Evolutionary conservation across 352 stramenopile species (phyloP).

Genomic region (Globisporangium barbulae): DNA sequence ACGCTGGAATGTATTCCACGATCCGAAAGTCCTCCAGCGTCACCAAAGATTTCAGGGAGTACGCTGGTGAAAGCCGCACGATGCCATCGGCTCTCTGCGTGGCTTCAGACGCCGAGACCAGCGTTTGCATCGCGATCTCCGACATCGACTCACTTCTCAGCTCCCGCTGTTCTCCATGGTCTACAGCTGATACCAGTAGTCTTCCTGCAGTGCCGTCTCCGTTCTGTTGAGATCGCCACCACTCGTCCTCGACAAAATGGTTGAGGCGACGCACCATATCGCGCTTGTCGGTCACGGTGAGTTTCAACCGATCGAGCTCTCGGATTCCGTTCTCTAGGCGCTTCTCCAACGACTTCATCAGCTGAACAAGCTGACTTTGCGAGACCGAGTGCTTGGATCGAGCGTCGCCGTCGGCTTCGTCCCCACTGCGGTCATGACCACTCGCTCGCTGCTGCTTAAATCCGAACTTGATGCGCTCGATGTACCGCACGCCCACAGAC

Average conservation of each 20-base stretch:
- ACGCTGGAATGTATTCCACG: slow-evolving; percentile 33
- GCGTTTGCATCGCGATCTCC: slow-evolving; percentile 6
- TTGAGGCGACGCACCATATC: slow-evolving; percentile 29
- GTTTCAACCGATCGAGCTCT: slow-evolving; percentile 35
- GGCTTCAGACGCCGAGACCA: slow-evolving; percentile 3
- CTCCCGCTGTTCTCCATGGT: neutral
- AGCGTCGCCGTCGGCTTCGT: neutral
- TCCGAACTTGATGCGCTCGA: slow-evolving; percentile 58
- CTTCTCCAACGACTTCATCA: slow-evolving; percentile 39
- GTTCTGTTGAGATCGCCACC: slow-evolving; percentile 16
- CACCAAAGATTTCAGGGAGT: neutral
- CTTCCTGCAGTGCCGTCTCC: neutral
- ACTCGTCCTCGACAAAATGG: slow-evolving; percentile 29
- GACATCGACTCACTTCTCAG: neutral
- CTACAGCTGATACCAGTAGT: neutral
- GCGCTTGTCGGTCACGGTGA: slow-evolving; percentile 42
- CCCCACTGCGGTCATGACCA: neutral
- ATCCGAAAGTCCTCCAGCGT: slow-evolving; percentile 30
- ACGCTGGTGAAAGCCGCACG: neutral
- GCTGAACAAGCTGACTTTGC: slow-evolving; percentile 38
- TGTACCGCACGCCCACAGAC: slow-evolving; percentile 30
- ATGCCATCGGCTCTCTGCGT: neutral
- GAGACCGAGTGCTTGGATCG: slow-evolving; percentile 9
- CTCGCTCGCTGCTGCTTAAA: slow-evolving; percentile 16
- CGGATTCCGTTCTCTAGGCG: slow-evolving; percentile 34